Evolutionary conservation across 495 filamentous ascomycete genomes (phyloP).

Genomic region (Penicillium chermesinum): DNA sequence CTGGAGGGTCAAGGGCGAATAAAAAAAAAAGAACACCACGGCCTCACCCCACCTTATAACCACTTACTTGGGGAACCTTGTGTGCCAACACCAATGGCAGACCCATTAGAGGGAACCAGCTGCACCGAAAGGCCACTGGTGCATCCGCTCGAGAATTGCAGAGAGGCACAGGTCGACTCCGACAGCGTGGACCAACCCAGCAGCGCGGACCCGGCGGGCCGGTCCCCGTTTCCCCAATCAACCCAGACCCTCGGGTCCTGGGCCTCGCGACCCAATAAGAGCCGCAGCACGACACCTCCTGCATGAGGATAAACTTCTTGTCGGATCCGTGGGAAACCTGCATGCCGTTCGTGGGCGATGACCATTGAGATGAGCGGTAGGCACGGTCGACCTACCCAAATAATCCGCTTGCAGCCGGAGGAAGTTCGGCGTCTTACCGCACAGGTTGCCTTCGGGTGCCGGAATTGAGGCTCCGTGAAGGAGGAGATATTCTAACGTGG

Average conservation of each 20-base stretch:
- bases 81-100: too few species aligned
- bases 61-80: too few species aligned
- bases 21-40: too few species aligned
- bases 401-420: not conserved
- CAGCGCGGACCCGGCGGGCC: not conserved
- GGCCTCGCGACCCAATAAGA: not conserved
- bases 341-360: too few species aligned
- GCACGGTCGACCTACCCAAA: not conserved
- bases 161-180: not conserved
- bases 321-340: too few species aligned
- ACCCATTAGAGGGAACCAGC: too few species aligned
- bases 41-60: too few species aligned
- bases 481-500: too few species aligned
- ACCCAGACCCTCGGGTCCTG: not conserved
- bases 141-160: too few species aligned
- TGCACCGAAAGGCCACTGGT: too few species aligned
- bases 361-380: not conserved
- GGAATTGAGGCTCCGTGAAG: not conserved
- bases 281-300: not conserved
- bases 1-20: too few species aligned
- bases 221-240: not conserved
- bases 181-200: not conserved
- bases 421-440: not conserved
- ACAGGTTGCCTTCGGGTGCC: not conserved
- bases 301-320: not conserved